These are phyloP conservation scores for Colletotrichum salicis DNA, from an alignment of 2,329 filamentous ascomycete species.

Conservation along the genomic window DNA sequence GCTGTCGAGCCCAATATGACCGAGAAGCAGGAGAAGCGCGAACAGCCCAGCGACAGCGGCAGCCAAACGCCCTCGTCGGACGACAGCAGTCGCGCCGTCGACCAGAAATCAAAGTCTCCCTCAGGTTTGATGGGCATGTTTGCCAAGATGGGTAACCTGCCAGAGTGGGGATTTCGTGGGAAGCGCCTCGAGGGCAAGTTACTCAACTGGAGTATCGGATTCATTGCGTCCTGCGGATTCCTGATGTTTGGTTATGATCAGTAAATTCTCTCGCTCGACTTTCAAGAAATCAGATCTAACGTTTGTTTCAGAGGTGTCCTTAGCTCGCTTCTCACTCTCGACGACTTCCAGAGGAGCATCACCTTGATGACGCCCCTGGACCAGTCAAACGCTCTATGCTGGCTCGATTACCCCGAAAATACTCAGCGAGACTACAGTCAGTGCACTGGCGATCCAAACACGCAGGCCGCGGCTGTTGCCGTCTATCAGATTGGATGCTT, in stretches of 20 bases:
- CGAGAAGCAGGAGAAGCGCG: slow-evolving; percentile 30
- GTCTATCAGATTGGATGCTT: slow-evolving; percentile 45
- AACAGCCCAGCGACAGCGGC: slow-evolving; percentile 15
- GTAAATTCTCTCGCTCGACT: neutral
- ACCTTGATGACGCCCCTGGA: slow-evolving; percentile 42
- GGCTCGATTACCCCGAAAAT: slow-evolving; percentile 36
- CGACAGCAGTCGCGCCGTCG: slow-evolving; percentile 19
- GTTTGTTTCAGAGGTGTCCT: slow-evolving; percentile 37
- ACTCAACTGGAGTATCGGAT: slow-evolving; percentile 43
- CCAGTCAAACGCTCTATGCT: slow-evolving; percentile 40
- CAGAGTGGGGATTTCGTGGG: slow-evolving; percentile 40
- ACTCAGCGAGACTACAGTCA: slow-evolving; percentile 36
- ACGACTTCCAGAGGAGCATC: slow-evolving; percentile 41
- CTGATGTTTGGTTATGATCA: slow-evolving; percentile 45
- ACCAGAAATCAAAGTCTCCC: neutral
- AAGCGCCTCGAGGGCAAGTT: slow-evolving; percentile 38
- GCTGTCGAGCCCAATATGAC: slow-evolving; percentile 11
- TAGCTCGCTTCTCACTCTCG: slow-evolving; percentile 42
- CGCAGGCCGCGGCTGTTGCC: slow-evolving; percentile 43
- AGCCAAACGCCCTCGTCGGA: slow-evolving; percentile 16
- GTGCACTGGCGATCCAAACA: slow-evolving; percentile 42
- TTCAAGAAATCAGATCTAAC: neutral
- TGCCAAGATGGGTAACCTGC: slow-evolving; percentile 38
- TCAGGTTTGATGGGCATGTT: slow-evolving; percentile 25
- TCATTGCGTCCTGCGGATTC: slow-evolving; percentile 44